Conservation (phyloP, 179 eudicot species). For the Gypsophila paniculata region DNA sequence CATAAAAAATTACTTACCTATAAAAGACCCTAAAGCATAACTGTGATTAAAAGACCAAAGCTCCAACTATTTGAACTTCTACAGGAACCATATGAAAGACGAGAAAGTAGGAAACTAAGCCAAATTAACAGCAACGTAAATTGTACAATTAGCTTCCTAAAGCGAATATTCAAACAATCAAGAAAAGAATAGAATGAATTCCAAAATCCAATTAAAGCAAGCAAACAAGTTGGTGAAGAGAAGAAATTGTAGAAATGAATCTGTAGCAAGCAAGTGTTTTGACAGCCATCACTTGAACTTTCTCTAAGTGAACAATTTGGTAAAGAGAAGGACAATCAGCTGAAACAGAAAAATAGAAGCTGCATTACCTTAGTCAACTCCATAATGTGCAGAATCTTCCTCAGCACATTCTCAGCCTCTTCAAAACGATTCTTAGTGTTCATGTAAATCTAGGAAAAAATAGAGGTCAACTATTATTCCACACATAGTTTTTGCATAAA, state of each 20-base stretch:
- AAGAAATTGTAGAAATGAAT: background rate
- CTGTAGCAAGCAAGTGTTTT: background rate
- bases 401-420: constrained; percentile 65
- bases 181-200: background rate
- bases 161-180: background rate
- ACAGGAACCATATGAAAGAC: background rate
- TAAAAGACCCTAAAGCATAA: background rate
- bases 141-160: background rate
- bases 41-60: background rate
- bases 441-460: constrained; percentile 50
- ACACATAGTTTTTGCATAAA: background rate
- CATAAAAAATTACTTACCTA: too few relatives aligned
- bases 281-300: background rate
- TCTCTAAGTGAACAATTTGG: background rate
- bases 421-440: constrained; percentile 44
- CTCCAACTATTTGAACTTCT: background rate
- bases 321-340: background rate
- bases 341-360: constrained; percentile 6
- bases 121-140: background rate
- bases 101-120: background rate
- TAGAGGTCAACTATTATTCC: constrained; percentile 8
- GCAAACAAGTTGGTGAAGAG: too few relatives aligned
- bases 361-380: constrained; percentile 72
- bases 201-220: background rate
- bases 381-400: constrained; percentile 74